A percentile compares a stretch with the other conserved stretches of the same genome.
These are phyloP conservation scores for Sindora glabra DNA, from an alignment of 306 rosid species.

Conservation along the genomic window DNA sequence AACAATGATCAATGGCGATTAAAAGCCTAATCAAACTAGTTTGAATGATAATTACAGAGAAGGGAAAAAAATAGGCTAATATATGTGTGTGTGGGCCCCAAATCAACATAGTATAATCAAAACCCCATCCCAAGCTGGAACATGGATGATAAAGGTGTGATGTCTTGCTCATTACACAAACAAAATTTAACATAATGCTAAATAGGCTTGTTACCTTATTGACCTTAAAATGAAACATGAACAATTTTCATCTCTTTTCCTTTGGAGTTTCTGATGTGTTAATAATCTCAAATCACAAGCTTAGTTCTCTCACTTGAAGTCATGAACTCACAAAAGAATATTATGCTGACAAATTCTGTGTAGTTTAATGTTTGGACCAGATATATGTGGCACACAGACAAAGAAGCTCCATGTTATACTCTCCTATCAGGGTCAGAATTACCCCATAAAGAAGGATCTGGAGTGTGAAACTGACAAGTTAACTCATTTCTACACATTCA, in stretches of 20 bases:
- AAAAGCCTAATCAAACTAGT: neutral
- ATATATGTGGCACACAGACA: conserved; percentile 84
- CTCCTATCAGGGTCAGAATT: conserved; percentile 96
- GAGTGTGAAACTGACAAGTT: conserved; percentile 92
- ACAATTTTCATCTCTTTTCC: neutral
- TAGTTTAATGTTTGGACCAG: conserved; percentile 97
- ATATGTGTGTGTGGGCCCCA: too few relatives aligned
- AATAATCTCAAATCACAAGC: neutral
- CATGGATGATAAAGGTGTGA: neutral
- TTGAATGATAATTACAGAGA: too few relatives aligned
- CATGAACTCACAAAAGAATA: neutral
- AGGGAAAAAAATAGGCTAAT: too few relatives aligned
- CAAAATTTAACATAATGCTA: neutral
- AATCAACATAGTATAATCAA: neutral
- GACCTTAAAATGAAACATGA: neutral
- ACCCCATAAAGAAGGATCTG: conserved; percentile 87
- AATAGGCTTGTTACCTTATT: neutral
- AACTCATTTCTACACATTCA: conserved; percentile 93
- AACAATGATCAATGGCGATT: too few relatives aligned
- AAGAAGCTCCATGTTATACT: conserved; percentile 87
- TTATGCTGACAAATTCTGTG: conserved; percentile 26
- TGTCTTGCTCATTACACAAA: neutral
- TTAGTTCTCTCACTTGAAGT: neutral
- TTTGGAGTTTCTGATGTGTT: neutral
- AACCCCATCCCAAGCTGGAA: neutral